A percentile compares a stretch with the other conserved stretches of the same genome.
Conservation (phyloP, 768 basidiomycete genomes). For the Wakefieldia striispora region DNA sequence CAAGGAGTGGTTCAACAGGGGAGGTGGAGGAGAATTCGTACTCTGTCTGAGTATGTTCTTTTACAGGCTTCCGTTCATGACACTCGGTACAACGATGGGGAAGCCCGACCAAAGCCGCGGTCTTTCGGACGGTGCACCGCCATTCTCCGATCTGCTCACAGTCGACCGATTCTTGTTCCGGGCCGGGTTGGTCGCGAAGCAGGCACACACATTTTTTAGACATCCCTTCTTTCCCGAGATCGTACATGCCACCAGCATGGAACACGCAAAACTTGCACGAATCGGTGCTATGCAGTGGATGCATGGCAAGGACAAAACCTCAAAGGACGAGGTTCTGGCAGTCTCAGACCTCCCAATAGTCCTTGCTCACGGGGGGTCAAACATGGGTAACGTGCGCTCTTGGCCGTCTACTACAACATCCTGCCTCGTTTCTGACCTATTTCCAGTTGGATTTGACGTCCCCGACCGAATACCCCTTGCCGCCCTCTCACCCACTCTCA, state of each 20-base stretch:
- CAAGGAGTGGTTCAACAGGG: constrained; percentile 41
- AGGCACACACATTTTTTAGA: constrained; percentile 31
- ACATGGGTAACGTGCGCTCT: constrained; percentile 29
- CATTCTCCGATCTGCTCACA: constrained; percentile 41
- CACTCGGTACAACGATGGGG: constrained; percentile 25
- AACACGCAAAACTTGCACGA: no score
- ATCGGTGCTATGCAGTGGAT: no score
- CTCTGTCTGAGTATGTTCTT: constrained; percentile 45
- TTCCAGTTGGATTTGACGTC: constrained; percentile 31
- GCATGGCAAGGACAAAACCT: no score
- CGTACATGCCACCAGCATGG: constrained; percentile 1
- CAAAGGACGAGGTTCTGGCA: background rate
- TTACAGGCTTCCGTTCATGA: constrained; percentile 47
- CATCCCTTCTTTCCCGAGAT: constrained; percentile 52
- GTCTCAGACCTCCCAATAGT: constrained; percentile 3
- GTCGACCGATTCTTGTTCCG: constrained; percentile 46
- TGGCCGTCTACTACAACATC: no score
- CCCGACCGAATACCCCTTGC: constrained; percentile 30
- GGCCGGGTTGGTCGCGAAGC: constrained; percentile 35
- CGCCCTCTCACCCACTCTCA: constrained; percentile 14
- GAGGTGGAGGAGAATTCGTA: constrained; percentile 43
- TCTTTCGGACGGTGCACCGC: constrained; percentile 30
- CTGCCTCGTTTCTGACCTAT: no score
- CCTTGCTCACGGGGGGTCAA: constrained; percentile 19
- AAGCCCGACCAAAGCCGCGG: background rate